Evolutionary conservation across 2,329 filamentous ascomycete species (phyloP).

Genomic region (Thelonectria rubi): DNA sequence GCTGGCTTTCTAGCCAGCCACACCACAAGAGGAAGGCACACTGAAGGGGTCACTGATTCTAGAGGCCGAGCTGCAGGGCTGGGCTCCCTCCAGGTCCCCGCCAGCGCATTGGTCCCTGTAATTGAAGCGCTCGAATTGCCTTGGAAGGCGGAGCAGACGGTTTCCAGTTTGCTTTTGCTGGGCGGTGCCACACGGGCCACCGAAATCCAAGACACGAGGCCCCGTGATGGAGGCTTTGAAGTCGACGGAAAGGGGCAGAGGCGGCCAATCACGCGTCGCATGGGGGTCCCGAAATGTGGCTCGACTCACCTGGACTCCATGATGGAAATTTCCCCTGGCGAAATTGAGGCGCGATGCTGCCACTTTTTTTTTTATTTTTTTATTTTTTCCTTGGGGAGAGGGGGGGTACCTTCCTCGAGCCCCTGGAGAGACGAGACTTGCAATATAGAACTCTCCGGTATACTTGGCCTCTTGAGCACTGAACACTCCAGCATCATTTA

Average conservation of each 20-base stretch:
- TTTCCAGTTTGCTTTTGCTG: too few relatives aligned
- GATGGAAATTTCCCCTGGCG: constrained; percentile 36
- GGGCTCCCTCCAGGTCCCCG: too few relatives aligned
- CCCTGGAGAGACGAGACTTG: too few relatives aligned
- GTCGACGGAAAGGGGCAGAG: constrained; percentile 33
- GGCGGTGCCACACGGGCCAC: constrained; percentile 25
- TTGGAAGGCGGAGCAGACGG: not conserved
- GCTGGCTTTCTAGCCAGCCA: constrained; percentile 9
- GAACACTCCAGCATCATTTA: too few relatives aligned
- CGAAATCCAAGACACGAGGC: constrained; percentile 39
- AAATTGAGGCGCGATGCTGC: constrained; percentile 34
- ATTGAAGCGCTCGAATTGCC: not conserved
- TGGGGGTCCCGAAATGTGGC: constrained; percentile 40
- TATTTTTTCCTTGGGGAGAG: too few relatives aligned
- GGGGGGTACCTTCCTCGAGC: too few relatives aligned
- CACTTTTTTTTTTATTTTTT: constrained; percentile 19
- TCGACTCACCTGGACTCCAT: constrained; percentile 31
- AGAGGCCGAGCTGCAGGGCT: too few relatives aligned
- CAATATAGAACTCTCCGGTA: too few relatives aligned
- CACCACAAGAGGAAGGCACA: not conserved
- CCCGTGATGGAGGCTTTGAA: constrained; percentile 30
- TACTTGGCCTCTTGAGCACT: too few relatives aligned
- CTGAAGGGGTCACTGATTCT: too few relatives aligned
- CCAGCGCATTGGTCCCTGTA: too few relatives aligned
- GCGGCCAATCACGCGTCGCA: constrained; percentile 32